Conservation (phyloP, 2,329 filamentous ascomycete genomes). For the Stachybotrys chlorohalonatus region DNA sequence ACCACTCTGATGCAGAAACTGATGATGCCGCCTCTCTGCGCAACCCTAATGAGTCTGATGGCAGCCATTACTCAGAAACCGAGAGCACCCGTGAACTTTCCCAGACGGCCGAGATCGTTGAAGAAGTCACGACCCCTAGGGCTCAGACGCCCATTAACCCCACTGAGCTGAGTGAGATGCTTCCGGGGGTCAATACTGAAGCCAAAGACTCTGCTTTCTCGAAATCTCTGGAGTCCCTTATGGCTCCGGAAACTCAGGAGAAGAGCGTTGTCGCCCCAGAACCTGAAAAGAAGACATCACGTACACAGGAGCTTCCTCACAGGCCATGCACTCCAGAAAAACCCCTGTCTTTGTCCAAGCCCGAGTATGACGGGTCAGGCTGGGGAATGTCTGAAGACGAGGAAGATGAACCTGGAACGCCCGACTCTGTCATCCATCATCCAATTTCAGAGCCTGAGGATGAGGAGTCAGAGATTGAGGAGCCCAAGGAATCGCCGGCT, state of each 20-base stretch:
- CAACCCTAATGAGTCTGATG: constrained; percentile 31
- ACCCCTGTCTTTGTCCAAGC: constrained; percentile 44
- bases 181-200: constrained; percentile 28
- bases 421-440: constrained; percentile 84
- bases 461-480: constrained; percentile 18
- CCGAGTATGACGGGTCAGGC: constrained; percentile 54
- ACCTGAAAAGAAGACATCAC: constrained; percentile 9
- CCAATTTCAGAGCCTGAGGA: constrained; percentile 38
- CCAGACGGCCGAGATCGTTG: constrained; percentile 20
- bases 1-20: constrained; percentile 38
- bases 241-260: constrained; percentile 30
- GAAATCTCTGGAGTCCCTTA: constrained; percentile 35
- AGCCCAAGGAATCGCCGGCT: constrained; percentile 44
- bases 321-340: constrained; percentile 41
- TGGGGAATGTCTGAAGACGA: constrained; percentile 48
- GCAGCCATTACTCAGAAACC: constrained; percentile 25
- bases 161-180: constrained; percentile 13
- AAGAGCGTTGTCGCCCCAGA: constrained; percentile 7
- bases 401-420: constrained; percentile 55
- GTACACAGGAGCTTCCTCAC: constrained; percentile 24
- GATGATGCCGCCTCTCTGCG: constrained; percentile 41
- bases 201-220: constrained; percentile 29
- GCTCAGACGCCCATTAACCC: constrained; percentile 20
- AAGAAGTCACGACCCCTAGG: constrained; percentile 43
- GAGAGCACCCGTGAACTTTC: constrained; percentile 13